These are phyloP conservation scores for Carex myosuroides DNA, from an alignment of 176 grass and related monocot species.

Conservation along the genomic window DNA sequence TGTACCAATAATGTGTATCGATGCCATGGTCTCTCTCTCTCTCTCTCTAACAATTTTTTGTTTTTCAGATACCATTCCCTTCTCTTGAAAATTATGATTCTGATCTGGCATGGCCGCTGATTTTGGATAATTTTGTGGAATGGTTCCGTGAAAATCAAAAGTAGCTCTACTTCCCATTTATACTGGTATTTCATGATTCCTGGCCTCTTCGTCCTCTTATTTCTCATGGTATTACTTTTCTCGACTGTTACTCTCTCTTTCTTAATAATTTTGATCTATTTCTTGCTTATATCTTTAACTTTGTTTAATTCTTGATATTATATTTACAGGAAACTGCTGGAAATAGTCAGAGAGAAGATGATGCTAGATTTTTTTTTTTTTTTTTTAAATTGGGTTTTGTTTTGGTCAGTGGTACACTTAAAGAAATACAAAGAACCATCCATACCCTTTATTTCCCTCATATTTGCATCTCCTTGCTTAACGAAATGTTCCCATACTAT, in stretches of 20 bases:
- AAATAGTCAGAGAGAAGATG: neutral
- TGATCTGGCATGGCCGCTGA: slow-evolving; percentile 89
- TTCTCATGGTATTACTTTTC: neutral
- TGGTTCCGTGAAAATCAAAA: slow-evolving; percentile 72
- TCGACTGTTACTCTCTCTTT: neutral
- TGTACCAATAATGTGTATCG: neutral
- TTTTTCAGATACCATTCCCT: slow-evolving; percentile 86
- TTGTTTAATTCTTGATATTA: neutral
- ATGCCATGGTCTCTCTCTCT: neutral
- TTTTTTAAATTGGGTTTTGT: neutral
- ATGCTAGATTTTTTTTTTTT: neutral
- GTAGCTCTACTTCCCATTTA: slow-evolving; percentile 13
- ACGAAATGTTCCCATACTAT: neutral
- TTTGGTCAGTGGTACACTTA: neutral
- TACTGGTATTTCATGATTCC: neutral
- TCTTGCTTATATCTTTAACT: too few species aligned
- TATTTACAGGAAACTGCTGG: neutral
- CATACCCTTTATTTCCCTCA: neutral
- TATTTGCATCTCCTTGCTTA: neutral
- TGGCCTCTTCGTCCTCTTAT: neutral
- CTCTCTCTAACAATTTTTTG: slow-evolving; percentile 14
- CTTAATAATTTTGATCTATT: neutral
- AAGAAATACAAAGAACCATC: slow-evolving; percentile 1
- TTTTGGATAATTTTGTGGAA: slow-evolving; percentile 99
- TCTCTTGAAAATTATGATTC: slow-evolving; percentile 91